Evolutionary conservation across 768 basidiomycete genomes (phyloP), one percentile per base, ranked within the genome.

Genomic region (Auricularia cornea): DNA sequence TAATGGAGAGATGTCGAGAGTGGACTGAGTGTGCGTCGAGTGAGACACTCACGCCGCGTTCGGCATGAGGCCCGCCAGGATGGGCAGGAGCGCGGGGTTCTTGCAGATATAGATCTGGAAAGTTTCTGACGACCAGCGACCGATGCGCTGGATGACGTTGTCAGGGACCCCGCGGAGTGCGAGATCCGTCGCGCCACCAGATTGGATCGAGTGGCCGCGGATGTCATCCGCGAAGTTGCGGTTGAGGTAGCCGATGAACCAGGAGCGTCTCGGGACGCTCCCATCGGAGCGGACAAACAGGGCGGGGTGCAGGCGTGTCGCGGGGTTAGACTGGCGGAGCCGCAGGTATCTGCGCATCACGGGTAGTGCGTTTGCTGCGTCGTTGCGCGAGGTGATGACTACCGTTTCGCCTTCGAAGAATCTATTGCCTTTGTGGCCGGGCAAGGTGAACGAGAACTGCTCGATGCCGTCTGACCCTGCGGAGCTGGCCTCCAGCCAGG

Each of bases 391-490:
- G 59, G 32, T 31, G 10, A 62, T 51, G 20, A 62, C 12, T 16
- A 62, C 41, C 11, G 61, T 62, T 16, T 52, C 26, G 14, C 61
- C 44, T 11, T 44, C 40, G 51, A 48, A 62, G 33, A 62, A 62
- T 5, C 61, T 60, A 64, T 80, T 76, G 4, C 73, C 74, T 60
- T 81, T 81, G 64, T 80, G 79, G 0, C 57, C 28, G 0, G 78
- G 78, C 0, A 81, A 67, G 18, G 68, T 35, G 59, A 73, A 78
- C 0, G 16, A 20, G 23, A 32, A 65, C 1, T 12, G 41, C 2
- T 65, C 10, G 0, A 16, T 10, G 0, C 33, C 33, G 2, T 35
- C 33, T 8, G 8, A 6, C 6, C 33, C 33, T 1, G 14, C 8
- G 14, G 33, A 6, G 33, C 14, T 6, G 44, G 44, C 5, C 18